These are phyloP conservation scores for Penicillium sp. DNA, from an alignment of 2,329 filamentous ascomycete genomes.

Conservation along the genomic window DNA sequence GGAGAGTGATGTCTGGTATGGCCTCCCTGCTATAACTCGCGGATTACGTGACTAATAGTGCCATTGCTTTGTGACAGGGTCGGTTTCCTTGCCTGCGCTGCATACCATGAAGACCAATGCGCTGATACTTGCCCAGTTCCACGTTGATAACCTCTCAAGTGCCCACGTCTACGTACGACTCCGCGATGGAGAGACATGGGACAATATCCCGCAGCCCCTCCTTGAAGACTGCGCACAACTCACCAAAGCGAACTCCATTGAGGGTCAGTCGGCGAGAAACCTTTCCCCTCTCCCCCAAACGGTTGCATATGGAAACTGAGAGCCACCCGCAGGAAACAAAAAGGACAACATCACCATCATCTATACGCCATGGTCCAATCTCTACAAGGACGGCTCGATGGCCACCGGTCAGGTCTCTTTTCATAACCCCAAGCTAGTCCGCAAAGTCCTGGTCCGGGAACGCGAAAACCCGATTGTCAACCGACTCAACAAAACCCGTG, in stretches of 20 bases:
- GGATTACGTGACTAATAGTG: background rate
- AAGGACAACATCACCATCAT: conserved; percentile 96
- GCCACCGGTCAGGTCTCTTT: conserved; percentile 91
- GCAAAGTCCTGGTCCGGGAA: conserved; percentile 69
- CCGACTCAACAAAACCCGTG: conserved; percentile 93
- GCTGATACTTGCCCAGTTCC: conserved; percentile 58
- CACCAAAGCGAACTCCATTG: conserved; percentile 98
- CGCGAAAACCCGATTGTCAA: conserved; percentile 91
- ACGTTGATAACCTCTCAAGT: conserved; percentile 94
- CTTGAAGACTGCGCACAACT: conserved; percentile 89
- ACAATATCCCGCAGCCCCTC: conserved; percentile 67
- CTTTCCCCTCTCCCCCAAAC: background rate
- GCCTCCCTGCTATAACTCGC: background rate
- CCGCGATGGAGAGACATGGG: conserved; percentile 73
- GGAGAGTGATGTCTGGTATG: conserved; percentile 89
- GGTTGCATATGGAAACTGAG: conserved; percentile 12
- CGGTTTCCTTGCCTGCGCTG: conserved; percentile 13
- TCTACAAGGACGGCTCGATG: conserved; percentile 95
- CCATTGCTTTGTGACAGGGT: conserved; percentile 26
- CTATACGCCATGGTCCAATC: conserved; percentile 96
- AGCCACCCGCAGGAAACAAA: conserved; percentile 68
- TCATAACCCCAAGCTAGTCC: conserved; percentile 78
- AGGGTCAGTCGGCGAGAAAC: conserved; percentile 53
- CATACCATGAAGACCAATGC: conserved; percentile 1
- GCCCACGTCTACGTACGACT: conserved; percentile 94